These are phyloP conservation scores for Coleophoma eucalyptorum DNA, from an alignment of 2,329 filamentous ascomycete genomes.

Conservation along the genomic window DNA sequence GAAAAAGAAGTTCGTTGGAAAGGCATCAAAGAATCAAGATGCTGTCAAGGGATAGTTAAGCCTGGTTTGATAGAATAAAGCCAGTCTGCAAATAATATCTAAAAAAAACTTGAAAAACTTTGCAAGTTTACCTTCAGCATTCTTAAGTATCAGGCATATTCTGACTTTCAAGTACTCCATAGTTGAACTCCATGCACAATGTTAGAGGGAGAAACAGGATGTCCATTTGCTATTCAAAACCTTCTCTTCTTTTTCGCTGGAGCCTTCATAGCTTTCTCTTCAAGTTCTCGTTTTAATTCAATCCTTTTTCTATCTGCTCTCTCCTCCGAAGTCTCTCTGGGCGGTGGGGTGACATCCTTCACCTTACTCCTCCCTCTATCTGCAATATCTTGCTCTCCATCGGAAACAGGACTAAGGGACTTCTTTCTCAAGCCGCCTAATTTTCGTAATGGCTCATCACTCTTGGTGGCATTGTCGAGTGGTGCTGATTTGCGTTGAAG, in stretches of 20 bases:
- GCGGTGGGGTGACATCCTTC: slow-evolving; percentile 9
- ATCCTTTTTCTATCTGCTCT: slow-evolving; percentile 25
- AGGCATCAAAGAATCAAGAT: neutral
- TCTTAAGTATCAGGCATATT: too few relatives aligned
- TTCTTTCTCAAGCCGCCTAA: neutral
- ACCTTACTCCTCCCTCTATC: slow-evolving; percentile 11
- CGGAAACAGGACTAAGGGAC: neutral
- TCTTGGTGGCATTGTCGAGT: neutral
- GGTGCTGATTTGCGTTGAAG: neutral
- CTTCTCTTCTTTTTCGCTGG: slow-evolving; percentile 29
- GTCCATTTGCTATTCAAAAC: slow-evolving; percentile 17
- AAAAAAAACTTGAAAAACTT: too few relatives aligned
- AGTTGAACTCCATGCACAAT: too few relatives aligned
- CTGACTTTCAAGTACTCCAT: too few relatives aligned
- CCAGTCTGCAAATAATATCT: too few relatives aligned
- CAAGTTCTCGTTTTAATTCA: slow-evolving; percentile 24
- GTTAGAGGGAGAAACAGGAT: too few relatives aligned
- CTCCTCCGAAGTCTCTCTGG: slow-evolving; percentile 24
- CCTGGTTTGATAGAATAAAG: too few relatives aligned
- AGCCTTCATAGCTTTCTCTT: slow-evolving; percentile 21
- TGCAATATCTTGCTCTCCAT: neutral
- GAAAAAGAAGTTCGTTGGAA: neutral
- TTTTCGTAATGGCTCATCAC: neutral
- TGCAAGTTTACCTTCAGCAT: too few relatives aligned
- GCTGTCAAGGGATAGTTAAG: neutral